phyloP scores from a whole-genome alignment of 495 filamentous ascomycete species.

The Elasticomyces elasticus region DNA sequence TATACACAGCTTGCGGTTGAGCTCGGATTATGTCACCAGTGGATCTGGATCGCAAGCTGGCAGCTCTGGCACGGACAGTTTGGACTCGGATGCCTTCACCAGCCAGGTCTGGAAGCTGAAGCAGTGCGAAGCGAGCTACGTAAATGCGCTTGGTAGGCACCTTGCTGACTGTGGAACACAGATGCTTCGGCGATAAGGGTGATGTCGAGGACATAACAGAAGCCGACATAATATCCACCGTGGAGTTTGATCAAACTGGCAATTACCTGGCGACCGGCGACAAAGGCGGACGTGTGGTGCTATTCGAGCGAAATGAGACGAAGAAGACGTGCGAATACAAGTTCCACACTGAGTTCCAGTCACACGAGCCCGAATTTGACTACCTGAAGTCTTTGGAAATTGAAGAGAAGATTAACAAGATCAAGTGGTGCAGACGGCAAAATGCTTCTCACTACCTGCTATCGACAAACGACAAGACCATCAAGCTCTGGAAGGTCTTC shows the following conservation, averaged over 20 bases:
- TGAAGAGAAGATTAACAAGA: slow-evolving; percentile 99
- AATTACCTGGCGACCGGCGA: slow-evolving; percentile 97
- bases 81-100: too few relatives aligned
- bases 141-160: neutral
- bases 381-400: slow-evolving; percentile 99
- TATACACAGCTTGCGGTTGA: too few relatives aligned
- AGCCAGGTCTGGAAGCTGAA: neutral
- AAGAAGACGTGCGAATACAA: slow-evolving; percentile 99
- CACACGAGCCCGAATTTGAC: slow-evolving; percentile 97
- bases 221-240: slow-evolving; percentile 99
- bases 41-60: too few relatives aligned
- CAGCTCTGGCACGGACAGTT: too few relatives aligned
- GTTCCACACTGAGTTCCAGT: slow-evolving; percentile 99
- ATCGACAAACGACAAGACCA: slow-evolving; percentile 98
- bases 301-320: slow-evolving; percentile 97
- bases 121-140: neutral
- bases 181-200: slow-evolving; percentile 96
- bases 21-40: too few relatives aligned
- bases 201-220: slow-evolving; percentile 99
- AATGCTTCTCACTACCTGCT: slow-evolving; percentile 97
- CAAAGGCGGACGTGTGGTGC: slow-evolving; percentile 90
- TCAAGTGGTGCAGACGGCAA: slow-evolving; percentile 97
- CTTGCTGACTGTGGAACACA: neutral
- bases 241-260: slow-evolving; percentile 97
- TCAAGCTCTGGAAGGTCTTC: slow-evolving; percentile 99